These are phyloP conservation scores for Sonneratia caseolaris DNA, from an alignment of 345 rosid genomes.

Conservation along the genomic window DNA sequence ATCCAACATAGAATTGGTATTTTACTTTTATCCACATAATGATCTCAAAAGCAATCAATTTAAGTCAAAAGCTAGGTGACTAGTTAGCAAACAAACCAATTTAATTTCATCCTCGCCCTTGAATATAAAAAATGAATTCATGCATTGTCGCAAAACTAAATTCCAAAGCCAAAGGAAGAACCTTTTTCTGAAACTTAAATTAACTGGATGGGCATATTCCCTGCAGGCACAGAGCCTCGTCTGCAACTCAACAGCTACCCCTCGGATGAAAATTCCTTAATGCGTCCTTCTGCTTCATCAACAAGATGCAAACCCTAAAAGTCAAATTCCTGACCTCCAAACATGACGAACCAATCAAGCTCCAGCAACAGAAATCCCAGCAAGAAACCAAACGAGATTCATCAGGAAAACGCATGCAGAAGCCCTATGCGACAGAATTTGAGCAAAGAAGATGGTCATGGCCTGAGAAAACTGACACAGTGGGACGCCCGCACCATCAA, in stretches of 20 bases:
- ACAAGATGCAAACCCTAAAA: conserved; percentile 9
- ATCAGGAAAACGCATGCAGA: conserved; percentile 1
- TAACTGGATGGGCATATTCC: conserved; percentile 22
- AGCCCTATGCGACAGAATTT: conserved; percentile 11
- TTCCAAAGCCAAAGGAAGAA: background rate
- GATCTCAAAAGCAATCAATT: conserved; percentile 4
- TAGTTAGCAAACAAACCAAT: background rate
- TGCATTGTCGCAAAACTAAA: background rate
- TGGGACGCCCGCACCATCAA: conserved; percentile 18
- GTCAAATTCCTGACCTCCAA: background rate
- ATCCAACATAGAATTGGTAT: background rate
- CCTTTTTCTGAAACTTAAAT: conserved; percentile 10
- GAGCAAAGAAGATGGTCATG: conserved; percentile 5
- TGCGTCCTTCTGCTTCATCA: conserved; percentile 31
- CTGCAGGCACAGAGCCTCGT: conserved; percentile 14
- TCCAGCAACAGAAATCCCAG: conserved; percentile 6
- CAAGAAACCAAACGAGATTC: conserved; percentile 10
- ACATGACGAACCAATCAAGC: conserved; percentile 6
- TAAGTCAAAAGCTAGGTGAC: background rate
- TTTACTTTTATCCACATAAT: background rate
- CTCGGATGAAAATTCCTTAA: conserved; percentile 22
- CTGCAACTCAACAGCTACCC: conserved; percentile 16
- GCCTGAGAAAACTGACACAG: background rate
- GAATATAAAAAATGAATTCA: background rate
- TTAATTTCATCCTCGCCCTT: background rate